Conservation (phyloP, 768 basidiomycete species). For the Rossbeevera mucosa region DNA sequence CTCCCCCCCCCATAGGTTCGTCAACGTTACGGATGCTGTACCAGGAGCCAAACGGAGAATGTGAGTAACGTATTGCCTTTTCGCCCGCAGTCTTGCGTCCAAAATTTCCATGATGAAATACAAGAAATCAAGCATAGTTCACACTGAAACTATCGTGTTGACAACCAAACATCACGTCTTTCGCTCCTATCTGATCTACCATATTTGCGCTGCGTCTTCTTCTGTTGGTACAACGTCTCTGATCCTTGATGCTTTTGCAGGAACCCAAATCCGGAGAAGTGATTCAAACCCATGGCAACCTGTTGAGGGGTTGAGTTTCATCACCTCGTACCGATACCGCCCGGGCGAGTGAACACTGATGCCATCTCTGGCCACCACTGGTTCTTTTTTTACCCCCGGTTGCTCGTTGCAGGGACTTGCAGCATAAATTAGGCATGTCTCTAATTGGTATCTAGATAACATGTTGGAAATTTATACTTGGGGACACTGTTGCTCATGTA, state of each 20-base stretch:
- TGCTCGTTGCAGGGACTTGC: not conserved
- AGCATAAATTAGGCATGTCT: not conserved
- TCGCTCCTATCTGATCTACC: slow-evolving; percentile 98
- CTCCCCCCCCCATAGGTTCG: slow-evolving; percentile 53
- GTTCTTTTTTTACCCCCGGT: not conserved
- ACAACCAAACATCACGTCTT: slow-evolving; percentile 90
- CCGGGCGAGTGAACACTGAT: not conserved
- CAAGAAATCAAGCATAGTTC: slow-evolving; percentile 81
- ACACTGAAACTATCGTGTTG: slow-evolving; percentile 88
- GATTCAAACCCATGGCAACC: not conserved
- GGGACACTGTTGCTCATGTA: not conserved
- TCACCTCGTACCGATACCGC: not conserved
- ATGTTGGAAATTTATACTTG: not conserved
- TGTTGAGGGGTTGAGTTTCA: not conserved
- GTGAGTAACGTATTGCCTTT: slow-evolving; percentile 54
- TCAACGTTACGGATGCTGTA: slow-evolving; percentile 83
- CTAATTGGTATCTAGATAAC: not conserved
- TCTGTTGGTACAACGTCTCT: not conserved
- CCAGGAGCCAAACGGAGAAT: slow-evolving; percentile 91
- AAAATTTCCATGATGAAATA: slow-evolving; percentile 25
- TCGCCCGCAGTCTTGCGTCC: slow-evolving; percentile 38
- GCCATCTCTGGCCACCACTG: not conserved
- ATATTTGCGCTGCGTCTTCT: not conserved
- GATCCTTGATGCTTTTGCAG: slow-evolving; percentile 5
- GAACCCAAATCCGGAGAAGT: slow-evolving; percentile 14